Evolutionary conservation across 1,284 basidiomycete genomes (phyloP).

Genomic region (Gomphus bonarii): DNA sequence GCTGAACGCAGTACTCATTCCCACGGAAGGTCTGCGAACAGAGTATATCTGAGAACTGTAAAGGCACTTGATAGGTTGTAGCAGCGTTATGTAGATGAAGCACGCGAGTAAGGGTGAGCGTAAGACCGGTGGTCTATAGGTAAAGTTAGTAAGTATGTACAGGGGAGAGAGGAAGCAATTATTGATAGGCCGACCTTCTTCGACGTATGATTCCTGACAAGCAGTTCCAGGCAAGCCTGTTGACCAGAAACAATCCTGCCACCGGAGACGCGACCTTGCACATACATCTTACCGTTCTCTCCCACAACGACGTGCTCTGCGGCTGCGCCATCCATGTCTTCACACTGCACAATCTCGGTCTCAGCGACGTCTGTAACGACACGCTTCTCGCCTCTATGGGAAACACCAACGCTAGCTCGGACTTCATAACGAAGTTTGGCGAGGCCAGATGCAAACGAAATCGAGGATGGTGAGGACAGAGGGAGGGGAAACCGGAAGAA

Average conservation of each 20-base stretch:
- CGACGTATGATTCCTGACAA: slow-evolving; percentile 66
- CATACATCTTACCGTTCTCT: slow-evolving; percentile 69
- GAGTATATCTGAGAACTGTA: slow-evolving; percentile 58
- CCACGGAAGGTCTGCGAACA: slow-evolving; percentile 58
- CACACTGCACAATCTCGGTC: slow-evolving; percentile 52
- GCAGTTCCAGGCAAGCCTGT: slow-evolving; percentile 57
- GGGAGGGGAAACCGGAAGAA: slow-evolving; percentile 64
- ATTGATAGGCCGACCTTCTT: slow-evolving; percentile 45
- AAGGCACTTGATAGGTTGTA: slow-evolving; percentile 29
- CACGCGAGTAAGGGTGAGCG: slow-evolving; percentile 44
- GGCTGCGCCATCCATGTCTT: slow-evolving; percentile 21
- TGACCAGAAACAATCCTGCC: slow-evolving; percentile 55
- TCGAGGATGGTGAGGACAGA: slow-evolving; percentile 50
- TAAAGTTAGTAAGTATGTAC: not conserved
- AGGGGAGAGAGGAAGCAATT: slow-evolving; percentile 8
- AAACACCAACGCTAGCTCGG: slow-evolving; percentile 54
- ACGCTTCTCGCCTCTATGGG: slow-evolving; percentile 60
- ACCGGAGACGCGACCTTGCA: slow-evolving; percentile 53
- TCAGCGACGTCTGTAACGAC: slow-evolving; percentile 50
- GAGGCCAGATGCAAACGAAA: slow-evolving; percentile 55
- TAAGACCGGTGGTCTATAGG: slow-evolving; percentile 53
- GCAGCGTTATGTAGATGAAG: slow-evolving; percentile 39
- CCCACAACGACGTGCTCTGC: slow-evolving; percentile 54
- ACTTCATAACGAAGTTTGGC: slow-evolving; percentile 62
- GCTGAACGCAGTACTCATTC: slow-evolving; percentile 57